Conservation (phyloP, 169 alveolate genomes). For the Cryptosporidium canis region DNA sequence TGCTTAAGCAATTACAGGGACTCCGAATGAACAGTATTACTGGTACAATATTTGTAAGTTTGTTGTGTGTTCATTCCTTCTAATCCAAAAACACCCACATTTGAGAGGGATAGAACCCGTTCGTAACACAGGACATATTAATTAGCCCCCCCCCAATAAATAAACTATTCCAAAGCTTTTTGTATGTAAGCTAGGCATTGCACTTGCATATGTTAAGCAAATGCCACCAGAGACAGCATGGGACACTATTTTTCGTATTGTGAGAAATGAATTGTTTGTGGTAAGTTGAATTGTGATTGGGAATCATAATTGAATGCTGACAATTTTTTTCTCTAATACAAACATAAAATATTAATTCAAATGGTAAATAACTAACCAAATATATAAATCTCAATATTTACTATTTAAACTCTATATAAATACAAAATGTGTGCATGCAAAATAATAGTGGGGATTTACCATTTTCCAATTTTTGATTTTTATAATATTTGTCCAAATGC, state of each 20-base stretch:
- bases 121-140: background rate
- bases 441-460: conserved; percentile 44
- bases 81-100: too few species aligned
- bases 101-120: too few species aligned
- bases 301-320: background rate
- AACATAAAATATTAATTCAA: too few species aligned
- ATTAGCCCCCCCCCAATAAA: background rate
- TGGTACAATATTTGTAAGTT: background rate
- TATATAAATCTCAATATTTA: background rate
- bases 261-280: conserved; percentile 40
- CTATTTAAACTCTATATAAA: too few species aligned
- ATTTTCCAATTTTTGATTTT: conserved; percentile 47
- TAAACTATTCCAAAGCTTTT: background rate
- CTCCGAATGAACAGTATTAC: background rate
- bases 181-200: background rate
- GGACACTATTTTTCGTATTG: conserved; percentile 1
- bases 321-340: too few species aligned
- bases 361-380: background rate
- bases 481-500: conserved; percentile 19
- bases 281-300: conserved; percentile 5
- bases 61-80: background rate
- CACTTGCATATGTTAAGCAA: conserved; percentile 21
- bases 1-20: background rate
- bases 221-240: conserved; percentile 36
- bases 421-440: background rate